Conservation (phyloP, 2,329 filamentous ascomycete species). For the Cladophialophora chaetospira region DNA sequence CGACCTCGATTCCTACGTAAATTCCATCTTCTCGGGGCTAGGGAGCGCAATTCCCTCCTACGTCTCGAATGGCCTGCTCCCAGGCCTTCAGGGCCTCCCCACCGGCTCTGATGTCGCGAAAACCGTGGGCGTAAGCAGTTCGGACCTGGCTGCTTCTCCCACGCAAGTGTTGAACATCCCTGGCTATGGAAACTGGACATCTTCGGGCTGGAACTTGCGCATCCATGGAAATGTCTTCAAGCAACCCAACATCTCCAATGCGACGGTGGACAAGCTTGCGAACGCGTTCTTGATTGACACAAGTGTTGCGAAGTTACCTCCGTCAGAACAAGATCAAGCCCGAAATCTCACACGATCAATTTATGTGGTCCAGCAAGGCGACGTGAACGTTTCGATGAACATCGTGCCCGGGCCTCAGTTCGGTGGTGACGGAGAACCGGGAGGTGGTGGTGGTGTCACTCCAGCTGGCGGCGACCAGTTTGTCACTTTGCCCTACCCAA, state of each 20-base stretch:
- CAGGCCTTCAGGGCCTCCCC: slow-evolving; percentile 69
- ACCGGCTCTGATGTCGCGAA: slow-evolving; percentile 63
- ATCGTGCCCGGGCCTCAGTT: slow-evolving; percentile 61
- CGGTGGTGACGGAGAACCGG: slow-evolving; percentile 53
- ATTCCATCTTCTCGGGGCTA: slow-evolving; percentile 49
- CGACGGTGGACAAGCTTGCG: slow-evolving; percentile 68
- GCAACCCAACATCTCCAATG: slow-evolving; percentile 66
- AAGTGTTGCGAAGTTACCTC: slow-evolving; percentile 60
- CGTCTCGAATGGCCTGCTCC: slow-evolving; percentile 64
- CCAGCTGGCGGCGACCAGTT: slow-evolving; percentile 63
- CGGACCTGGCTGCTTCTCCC: slow-evolving; percentile 62
- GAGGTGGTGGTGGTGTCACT: slow-evolving; percentile 54
- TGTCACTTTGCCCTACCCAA: slow-evolving; percentile 65
- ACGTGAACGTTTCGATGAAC: slow-evolving; percentile 65
- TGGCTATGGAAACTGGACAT: slow-evolving; percentile 74
- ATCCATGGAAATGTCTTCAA: slow-evolving; percentile 83
- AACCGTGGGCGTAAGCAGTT: slow-evolving; percentile 61
- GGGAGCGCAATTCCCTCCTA: slow-evolving; percentile 62
- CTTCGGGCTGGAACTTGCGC: slow-evolving; percentile 73
- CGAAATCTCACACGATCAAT: slow-evolving; percentile 73
- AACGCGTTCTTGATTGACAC: slow-evolving; percentile 70
- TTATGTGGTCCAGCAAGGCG: slow-evolving; percentile 71
- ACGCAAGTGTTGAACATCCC: slow-evolving; percentile 73
- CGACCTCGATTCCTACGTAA: slow-evolving; percentile 36
- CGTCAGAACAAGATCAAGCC: slow-evolving; percentile 65